These are phyloP conservation scores for Oryza nivara DNA, from an alignment of 176 grass and related monocot genomes.

Conservation along the genomic window DNA sequence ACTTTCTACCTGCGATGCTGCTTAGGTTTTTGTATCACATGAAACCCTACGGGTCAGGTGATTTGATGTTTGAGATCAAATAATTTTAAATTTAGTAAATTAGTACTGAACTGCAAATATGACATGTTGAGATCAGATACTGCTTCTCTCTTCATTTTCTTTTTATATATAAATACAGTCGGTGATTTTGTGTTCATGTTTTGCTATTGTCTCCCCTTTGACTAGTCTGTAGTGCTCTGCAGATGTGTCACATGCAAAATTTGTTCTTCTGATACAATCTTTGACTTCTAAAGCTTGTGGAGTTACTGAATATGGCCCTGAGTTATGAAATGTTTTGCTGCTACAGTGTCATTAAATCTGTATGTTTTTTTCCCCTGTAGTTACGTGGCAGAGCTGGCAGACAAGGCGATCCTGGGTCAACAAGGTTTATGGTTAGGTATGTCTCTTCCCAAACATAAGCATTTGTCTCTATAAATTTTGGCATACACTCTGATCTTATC, in stretches of 20 bases:
- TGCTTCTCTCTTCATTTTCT: neutral
- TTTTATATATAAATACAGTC: neutral
- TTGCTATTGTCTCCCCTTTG: neutral
- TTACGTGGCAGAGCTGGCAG: conserved; percentile 92
- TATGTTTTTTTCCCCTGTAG: conserved; percentile 43
- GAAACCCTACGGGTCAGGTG: neutral
- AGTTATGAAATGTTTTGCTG: neutral
- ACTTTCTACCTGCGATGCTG: conserved; percentile 4
- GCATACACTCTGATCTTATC: conserved; percentile 1
- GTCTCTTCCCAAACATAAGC: conserved; percentile 29
- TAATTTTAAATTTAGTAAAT: conserved; percentile 27
- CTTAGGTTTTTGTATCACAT: conserved; percentile 22
- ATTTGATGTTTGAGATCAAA: neutral
- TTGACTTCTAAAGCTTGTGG: neutral
- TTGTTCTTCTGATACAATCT: conserved; percentile 1
- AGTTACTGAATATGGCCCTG: conserved; percentile 12
- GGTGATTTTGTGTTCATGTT: conserved; percentile 8
- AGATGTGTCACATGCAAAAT: neutral
- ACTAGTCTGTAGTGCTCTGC: conserved; percentile 9
- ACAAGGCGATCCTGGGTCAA: conserved; percentile 99
- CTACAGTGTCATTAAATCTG: conserved; percentile 15
- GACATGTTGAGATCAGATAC: neutral
- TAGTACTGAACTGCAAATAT: conserved; percentile 22
- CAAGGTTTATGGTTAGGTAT: conserved; percentile 99
- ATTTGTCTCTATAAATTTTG: conserved; percentile 10